Base-by-base conservation (phyloP, 495 filamentous ascomycete species). In the Penicillium herquei region DNA sequence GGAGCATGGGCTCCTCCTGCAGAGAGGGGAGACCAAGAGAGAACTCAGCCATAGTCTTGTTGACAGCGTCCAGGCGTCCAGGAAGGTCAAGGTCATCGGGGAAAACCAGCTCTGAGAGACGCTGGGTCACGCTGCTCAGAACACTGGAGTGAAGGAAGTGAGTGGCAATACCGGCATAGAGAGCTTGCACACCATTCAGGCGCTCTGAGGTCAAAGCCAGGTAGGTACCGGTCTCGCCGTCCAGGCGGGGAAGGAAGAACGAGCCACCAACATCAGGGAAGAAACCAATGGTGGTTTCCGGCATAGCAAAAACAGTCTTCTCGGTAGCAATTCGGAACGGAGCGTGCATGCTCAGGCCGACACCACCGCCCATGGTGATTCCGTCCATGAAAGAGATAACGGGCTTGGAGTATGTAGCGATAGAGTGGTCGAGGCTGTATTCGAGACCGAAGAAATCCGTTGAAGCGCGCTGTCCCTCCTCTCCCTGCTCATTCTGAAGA, bases 311-410 rank as follows among this genome's bases (percentile, higher is more conserved):
- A 16, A 92, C 70, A 7, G 95, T 98, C 52, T 87, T 87, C 72
- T 98, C 94, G 11, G 94, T 98, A 26, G 95, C 95, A 64, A 98
- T 94, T 18, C 94, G 82, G 80, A 98, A 91, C 2, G 94, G 95
- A 6, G 95, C 92, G 72, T 98, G 95, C 41, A 97, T 81, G 71
- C 87, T 91, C 46, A 98, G 82, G 3, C 94, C 94, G 31, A 98
- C 95, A 49, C 94, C 94, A 50, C 94, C 94, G 55, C 94, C 94
- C 94, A 98, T 98, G 21, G 95, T 98, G 66, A 96, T 87, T 52
- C 94, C 94, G 66, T 98, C 95, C 87, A 98, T 92, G 69, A 97
- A 88, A 37, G 95, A 91, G 46, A 98, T 84, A 67, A 92, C 94
- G 3, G 94, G 94, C 76, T 96, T 98, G 26, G 74, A 62, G 77